A percentile compares a stretch with the other conserved stretches of the same genome.
phyloP scores from a whole-genome alignment of 495 filamentous ascomycete genomes.

The Physcia stellaris region DNA sequence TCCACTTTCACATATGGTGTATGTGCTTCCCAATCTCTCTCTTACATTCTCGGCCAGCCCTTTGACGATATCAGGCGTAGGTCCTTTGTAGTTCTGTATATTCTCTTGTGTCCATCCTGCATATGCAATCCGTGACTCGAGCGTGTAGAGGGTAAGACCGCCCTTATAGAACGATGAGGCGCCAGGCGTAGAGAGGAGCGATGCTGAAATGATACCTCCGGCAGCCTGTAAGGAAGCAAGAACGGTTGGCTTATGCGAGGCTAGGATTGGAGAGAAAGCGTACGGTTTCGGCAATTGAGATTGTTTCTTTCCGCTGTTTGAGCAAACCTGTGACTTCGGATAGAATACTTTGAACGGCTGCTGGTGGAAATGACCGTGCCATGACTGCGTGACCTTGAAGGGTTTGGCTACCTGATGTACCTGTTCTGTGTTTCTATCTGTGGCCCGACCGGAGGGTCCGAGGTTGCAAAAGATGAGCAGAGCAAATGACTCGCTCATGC shows the following conservation, averaged over 20 bases:
- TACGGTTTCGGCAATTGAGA: slow-evolving; percentile 49
- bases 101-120: slow-evolving; percentile 45
- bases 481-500: no score
- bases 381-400: no score
- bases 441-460: no score
- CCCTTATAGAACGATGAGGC: slow-evolving; percentile 44
- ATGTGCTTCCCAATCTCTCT: slow-evolving; percentile 35
- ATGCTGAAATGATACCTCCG: slow-evolving; percentile 45
- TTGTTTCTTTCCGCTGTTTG: slow-evolving; percentile 35
- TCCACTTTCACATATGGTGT: slow-evolving; percentile 44
- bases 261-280: slow-evolving; percentile 7
- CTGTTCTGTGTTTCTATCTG: no score
- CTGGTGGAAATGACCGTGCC: slow-evolving; percentile 28
- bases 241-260: background rate
- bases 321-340: slow-evolving; percentile 37
- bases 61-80: slow-evolving; percentile 40
- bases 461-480: no score
- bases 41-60: slow-evolving; percentile 42
- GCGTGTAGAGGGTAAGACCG: slow-evolving; percentile 48
- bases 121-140: slow-evolving; percentile 43
- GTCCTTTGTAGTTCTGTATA: slow-evolving; percentile 37
- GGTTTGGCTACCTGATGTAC: no score
- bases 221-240: slow-evolving; percentile 29
- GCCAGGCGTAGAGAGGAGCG: slow-evolving; percentile 39
- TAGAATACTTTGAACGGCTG: slow-evolving; percentile 32